Conservation (phyloP, 2,329 filamentous ascomycete species). For the Dothiorella sarmentorum region DNA sequence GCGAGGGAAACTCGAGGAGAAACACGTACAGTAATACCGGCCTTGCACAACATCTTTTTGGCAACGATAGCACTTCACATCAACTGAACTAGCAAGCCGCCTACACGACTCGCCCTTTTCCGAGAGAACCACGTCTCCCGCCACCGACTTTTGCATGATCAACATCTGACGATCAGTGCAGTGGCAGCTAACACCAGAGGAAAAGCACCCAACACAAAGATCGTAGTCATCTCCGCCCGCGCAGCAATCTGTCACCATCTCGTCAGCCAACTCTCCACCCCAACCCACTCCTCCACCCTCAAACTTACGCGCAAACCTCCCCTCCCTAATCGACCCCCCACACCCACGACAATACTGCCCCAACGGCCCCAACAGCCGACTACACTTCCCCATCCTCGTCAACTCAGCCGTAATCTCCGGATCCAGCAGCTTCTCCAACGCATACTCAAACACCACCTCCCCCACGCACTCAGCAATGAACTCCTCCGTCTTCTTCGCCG, state of each 20-base stretch:
- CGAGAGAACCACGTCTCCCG: neutral
- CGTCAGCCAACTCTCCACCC: neutral
- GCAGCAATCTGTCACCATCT: neutral
- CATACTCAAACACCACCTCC: conserved; percentile 5
- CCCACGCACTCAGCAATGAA: conserved; percentile 1
- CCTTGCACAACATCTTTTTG: neutral
- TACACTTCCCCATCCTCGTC: conserved; percentile 1
- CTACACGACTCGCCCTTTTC: neutral
- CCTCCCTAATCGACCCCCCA: conserved; percentile 1
- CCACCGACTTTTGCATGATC: conserved; percentile 5
- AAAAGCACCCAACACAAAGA: neutral
- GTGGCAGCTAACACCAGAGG: neutral
- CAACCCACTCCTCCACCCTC: fast-evolving
- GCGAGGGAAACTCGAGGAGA: too few species aligned
- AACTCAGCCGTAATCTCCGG: conserved; percentile 6
- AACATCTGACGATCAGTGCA: neutral
- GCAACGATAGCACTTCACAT: neutral
- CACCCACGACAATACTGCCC: conserved; percentile 10
- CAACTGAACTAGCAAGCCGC: neutral
- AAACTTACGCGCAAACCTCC: conserved; percentile 9
- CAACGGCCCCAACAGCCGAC: conserved; percentile 3
- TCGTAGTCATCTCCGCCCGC: neutral
- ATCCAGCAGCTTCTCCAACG: conserved; percentile 11
- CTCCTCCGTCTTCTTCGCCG: conserved; percentile 15
- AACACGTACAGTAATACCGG: neutral